Base-by-base conservation (phyloP, 805 yeast genomes). In the Pichia paraexigua region DNA sequence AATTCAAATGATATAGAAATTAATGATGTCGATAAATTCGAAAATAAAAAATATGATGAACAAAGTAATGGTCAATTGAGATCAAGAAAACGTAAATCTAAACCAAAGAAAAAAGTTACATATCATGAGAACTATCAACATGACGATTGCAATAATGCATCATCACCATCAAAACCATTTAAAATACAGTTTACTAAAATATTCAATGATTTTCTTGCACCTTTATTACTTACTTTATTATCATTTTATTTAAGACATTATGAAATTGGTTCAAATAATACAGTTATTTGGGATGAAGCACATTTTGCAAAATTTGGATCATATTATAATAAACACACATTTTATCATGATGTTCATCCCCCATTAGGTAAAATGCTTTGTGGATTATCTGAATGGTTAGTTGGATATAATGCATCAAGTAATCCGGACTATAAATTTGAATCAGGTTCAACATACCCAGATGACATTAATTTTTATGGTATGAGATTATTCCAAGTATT, bases 281-380 rank as follows among this genome's bases (percentile, higher is more conserved):
- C 73, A 50, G 92, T 87, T 46, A 84, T 85, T 10, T 87, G 95
- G 95, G 95, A 87, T 70, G 95, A 87, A 66, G 94, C 95, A 7
- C 95, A 87, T 72, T 87, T 87, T 65, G 99, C 97, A 48, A 94
- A 92, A 67, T 92, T 92, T 66, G 98, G 97, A 32, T 84, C 96
- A 13, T 85, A 88, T 66, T 92, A 92, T 68, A 73, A 92, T 56
- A 83, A 73, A 58, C 94, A 88, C 59, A 95, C 88, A 62, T 89
- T 87, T 65, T 92, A 91, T 68, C 95, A 88, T 65, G 99, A 92
- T 69, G 97, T 92, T 35, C 99, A 92, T 69, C 99, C 99, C 46
- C 99, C 99, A 1, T 73, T 92, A 60, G 98, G 97, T 22, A 92
- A 92, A 69, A 84, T 92, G 85, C 75, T 94, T 54, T 87, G 89